phyloP scores from a whole-genome alignment of 1,284 basidiomycete species.

The Trichosporon sp. region DNA sequence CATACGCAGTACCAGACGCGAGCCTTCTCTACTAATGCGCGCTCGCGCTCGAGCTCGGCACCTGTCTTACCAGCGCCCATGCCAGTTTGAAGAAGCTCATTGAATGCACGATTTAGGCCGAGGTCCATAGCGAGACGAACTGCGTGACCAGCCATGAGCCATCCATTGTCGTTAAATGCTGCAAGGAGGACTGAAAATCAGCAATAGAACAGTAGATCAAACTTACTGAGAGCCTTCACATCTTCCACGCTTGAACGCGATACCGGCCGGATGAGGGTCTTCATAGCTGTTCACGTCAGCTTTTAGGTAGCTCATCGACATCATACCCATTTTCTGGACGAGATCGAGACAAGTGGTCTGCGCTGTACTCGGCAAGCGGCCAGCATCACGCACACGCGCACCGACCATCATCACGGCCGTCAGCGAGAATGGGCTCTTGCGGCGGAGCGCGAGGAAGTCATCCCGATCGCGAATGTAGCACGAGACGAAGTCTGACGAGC shows the following conservation, averaged over 20 bases:
- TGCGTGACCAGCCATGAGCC: conserved; percentile 75
- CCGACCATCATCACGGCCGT: conserved; percentile 81
- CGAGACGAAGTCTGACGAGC: conserved; percentile 76
- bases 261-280: conserved; percentile 73
- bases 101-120: conserved; percentile 79
- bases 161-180: conserved; percentile 81
- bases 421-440: conserved; percentile 20
- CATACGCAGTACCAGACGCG: conserved; percentile 70
- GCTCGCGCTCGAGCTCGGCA: conserved; percentile 57
- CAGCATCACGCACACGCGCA: conserved; percentile 71
- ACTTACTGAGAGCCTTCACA: conserved; percentile 75
- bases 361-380: conserved; percentile 44
- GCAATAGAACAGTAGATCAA: not conserved
- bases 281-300: conserved; percentile 52
- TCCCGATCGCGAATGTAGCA: conserved; percentile 68
- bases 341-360: conserved; percentile 52
- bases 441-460: conserved; percentile 55
- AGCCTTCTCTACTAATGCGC: conserved; percentile 63
- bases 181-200: conserved; percentile 62
- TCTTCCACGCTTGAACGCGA: conserved; percentile 59
- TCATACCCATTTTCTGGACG: conserved; percentile 58
- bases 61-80: conserved; percentile 55
- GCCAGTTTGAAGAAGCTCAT: conserved; percentile 63
- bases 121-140: conserved; percentile 83
- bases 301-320: not conserved